Conservation (phyloP, 164 flowering plant genomes). For the Brasenia schreberi region DNA sequence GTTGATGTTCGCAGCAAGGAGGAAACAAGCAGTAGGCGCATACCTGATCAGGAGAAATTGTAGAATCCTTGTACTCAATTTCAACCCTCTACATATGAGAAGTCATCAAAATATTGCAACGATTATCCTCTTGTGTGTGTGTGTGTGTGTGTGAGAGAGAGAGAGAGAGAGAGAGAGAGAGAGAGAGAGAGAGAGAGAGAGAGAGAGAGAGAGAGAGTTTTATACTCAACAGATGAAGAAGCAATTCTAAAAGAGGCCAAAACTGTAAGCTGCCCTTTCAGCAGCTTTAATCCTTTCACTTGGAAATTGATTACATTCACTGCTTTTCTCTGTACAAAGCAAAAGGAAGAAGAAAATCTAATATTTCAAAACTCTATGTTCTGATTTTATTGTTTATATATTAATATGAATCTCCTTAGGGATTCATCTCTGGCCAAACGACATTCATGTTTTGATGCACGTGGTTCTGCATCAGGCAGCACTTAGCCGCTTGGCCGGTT, state of each 20-base stretch:
- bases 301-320: constrained; percentile 22
- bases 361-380: background rate
- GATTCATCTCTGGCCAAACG: background rate
- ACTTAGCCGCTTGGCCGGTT: background rate
- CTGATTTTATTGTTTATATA: no score
- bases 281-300: constrained; percentile 18
- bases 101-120: background rate
- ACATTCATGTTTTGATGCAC: background rate
- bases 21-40: background rate
- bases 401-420: background rate
- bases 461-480: background rate
- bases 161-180: constrained; percentile 1
- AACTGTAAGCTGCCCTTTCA: constrained; percentile 19
- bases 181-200: background rate
- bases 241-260: constrained; percentile 21
- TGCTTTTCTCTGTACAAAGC: constrained; percentile 72
- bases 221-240: constrained; percentile 15
- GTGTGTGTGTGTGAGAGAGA: background rate
- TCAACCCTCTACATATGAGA: constrained; percentile 56
- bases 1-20: background rate
- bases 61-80: constrained; percentile 44
- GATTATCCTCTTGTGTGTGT: background rate
- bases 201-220: background rate
- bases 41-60: constrained; percentile 78
- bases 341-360: background rate